Conservation (phyloP, 257 asterid genomes). For the Solanum sparsipilum region DNA sequence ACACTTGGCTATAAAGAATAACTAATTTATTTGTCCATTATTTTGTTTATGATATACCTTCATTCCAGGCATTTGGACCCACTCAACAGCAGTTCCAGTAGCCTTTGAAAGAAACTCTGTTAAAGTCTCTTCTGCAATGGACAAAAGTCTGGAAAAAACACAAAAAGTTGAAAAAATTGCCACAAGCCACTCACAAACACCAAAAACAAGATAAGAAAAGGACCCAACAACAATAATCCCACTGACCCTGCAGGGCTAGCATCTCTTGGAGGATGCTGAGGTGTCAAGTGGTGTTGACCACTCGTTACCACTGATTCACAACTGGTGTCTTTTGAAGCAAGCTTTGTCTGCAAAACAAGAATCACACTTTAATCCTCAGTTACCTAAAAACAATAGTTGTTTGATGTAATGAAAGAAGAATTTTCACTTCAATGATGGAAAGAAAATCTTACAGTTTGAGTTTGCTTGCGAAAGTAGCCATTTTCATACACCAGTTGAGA, state of each 20-base stretch:
- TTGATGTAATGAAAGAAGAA: background rate
- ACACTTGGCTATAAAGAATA: background rate
- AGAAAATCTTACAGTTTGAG: constrained; percentile 38
- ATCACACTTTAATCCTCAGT: background rate
- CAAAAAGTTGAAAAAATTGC: constrained; percentile 11
- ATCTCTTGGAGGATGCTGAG: constrained; percentile 93
- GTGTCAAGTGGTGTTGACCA: constrained; percentile 67
- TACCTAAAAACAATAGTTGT: background rate
- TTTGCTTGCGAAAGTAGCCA: constrained; percentile 67
- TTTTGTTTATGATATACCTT: constrained; percentile 38
- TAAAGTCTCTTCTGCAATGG: constrained; percentile 97
- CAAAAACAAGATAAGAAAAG: constrained; percentile 29
- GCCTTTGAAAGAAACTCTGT: constrained; percentile 95
- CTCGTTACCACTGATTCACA: constrained; percentile 89
- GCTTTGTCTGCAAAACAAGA: constrained; percentile 34
- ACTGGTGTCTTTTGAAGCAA: constrained; percentile 73
- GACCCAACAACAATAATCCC: constrained; percentile 30
- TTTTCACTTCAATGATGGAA: background rate
- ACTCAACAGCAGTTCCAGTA: constrained; percentile 96
- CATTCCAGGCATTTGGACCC: constrained; percentile 99
- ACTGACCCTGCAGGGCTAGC: constrained; percentile 94
- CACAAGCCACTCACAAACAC: constrained; percentile 9
- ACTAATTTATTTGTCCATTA: background rate
- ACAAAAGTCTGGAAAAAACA: constrained; percentile 58
- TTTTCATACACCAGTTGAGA: constrained; percentile 78